Evolutionary conservation across 1,284 basidiomycete genomes (phyloP).

Genomic region (Exobasidium rhododendri): DNA sequence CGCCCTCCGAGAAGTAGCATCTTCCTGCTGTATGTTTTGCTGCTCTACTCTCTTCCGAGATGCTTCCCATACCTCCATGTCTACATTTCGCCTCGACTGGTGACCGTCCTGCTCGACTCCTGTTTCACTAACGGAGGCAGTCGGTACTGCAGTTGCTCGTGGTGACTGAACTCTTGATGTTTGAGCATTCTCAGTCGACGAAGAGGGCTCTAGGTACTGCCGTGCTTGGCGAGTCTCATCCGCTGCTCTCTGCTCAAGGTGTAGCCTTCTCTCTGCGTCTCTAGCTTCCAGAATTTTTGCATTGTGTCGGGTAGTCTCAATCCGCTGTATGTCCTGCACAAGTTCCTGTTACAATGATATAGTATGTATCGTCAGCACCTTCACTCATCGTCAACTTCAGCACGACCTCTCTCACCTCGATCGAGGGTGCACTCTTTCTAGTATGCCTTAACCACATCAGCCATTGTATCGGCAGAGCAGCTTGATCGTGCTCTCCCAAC

Average conservation of each 20-base stretch:
- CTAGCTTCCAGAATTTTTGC: conserved; percentile 17
- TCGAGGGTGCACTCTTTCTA: conserved; percentile 29
- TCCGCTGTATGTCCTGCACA: conserved; percentile 16
- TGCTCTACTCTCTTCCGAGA: conserved; percentile 7
- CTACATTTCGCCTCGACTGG: not conserved
- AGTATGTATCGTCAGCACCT: no score
- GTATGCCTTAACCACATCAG: conserved; percentile 51
- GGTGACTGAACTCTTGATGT: not conserved
- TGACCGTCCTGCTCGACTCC: not conserved
- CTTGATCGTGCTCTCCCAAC: conserved; percentile 42
- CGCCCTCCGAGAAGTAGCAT: not conserved
- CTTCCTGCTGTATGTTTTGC: not conserved
- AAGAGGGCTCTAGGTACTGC: not conserved
- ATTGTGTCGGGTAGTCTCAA: conserved; percentile 22
- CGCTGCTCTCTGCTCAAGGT: conserved; percentile 6
- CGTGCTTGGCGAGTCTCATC: not conserved
- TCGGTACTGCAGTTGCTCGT: conserved; percentile 6
- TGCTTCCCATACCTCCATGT: conserved; percentile 13
- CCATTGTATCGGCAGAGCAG: conserved; percentile 48
- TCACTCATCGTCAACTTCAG: no score
- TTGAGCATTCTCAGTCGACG: not conserved
- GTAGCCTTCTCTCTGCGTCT: not conserved
- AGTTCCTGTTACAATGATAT: conserved; percentile 20
- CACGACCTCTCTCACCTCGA: conserved; percentile 29
- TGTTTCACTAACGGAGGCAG: not conserved